Conservation (phyloP, 257 asterid species). For the Coffea canephora region DNA sequence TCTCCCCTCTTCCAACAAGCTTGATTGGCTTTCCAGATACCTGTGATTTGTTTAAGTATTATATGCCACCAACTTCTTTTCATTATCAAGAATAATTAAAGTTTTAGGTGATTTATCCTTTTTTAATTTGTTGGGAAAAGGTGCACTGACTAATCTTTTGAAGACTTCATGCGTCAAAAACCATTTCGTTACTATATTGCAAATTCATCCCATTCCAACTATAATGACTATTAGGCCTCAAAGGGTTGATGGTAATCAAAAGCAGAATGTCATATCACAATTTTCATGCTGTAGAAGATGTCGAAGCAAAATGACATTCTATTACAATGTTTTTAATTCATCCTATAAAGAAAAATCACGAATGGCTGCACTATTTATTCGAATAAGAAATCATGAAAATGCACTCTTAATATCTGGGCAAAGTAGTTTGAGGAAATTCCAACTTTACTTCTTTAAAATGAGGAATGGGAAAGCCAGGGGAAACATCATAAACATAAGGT, state of each 20-base stretch:
- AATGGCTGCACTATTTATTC: neutral
- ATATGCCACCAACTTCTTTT: neutral
- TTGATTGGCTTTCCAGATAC: slow-evolving; percentile 98
- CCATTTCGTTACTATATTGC: neutral
- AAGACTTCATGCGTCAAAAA: neutral
- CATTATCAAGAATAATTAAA: neutral
- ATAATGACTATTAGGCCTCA: neutral
- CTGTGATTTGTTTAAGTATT: slow-evolving; percentile 31
- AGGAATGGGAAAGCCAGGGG: slow-evolving; percentile 4
- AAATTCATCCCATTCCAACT: neutral
- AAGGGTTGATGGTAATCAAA: neutral
- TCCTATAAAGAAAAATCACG: neutral
- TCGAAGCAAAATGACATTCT: neutral
- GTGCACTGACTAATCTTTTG: neutral
- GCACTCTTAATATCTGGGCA: neutral
- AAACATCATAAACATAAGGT: neutral
- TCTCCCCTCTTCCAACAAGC: slow-evolving; percentile 99
- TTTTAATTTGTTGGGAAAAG: neutral
- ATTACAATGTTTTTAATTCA: neutral
- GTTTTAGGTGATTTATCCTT: too few species aligned
- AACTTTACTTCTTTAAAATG: neutral
- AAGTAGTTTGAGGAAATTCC: neutral
- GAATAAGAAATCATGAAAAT: neutral
- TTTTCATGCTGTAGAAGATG: neutral
- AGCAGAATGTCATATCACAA: too few species aligned